These are phyloP conservation scores for Groenewaldozyma salmanticensis DNA, from an alignment of 805 yeast species.

Conservation along the genomic window DNA sequence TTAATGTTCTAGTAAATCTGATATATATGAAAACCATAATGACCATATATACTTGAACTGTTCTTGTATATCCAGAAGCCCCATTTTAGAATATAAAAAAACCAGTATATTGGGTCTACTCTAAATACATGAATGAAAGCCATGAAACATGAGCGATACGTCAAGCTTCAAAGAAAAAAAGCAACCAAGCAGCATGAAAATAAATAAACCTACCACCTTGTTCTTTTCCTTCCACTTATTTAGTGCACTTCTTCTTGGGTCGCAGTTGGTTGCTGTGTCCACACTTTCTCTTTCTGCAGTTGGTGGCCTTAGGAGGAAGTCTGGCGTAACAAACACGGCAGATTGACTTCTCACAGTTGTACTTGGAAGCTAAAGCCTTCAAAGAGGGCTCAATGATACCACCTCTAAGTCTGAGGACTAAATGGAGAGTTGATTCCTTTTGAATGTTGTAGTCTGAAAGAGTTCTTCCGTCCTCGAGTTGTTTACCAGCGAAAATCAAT, in stretches of 20 bases:
- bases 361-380: slow-evolving; percentile 97
- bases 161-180: too few species aligned
- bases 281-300: slow-evolving; percentile 99
- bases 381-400: slow-evolving; percentile 99
- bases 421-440: slow-evolving; percentile 96
- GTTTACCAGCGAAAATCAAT: slow-evolving; percentile 99
- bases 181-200: too few species aligned
- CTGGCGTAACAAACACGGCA: slow-evolving; percentile 99
- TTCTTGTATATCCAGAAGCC: too few species aligned
- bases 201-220: too few species aligned
- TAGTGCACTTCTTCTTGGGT: slow-evolving; percentile 99
- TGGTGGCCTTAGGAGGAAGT: slow-evolving; percentile 99
- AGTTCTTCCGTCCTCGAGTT: slow-evolving; percentile 98
- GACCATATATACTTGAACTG: too few species aligned
- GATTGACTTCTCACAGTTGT: slow-evolving; percentile 98
- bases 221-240: slow-evolving; percentile 60
- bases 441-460: slow-evolving; percentile 99
- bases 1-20: too few species aligned
- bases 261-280: slow-evolving; percentile 99
- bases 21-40: too few species aligned
- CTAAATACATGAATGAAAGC: not conserved
- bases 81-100: too few species aligned
- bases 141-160: too few species aligned
- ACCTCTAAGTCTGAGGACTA: slow-evolving; percentile 96
- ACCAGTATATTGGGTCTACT: slow-evolving; percentile 1